phyloP scores from a whole-genome alignment of 129 eudicot genomes.

The Flaveria linearis region DNA sequence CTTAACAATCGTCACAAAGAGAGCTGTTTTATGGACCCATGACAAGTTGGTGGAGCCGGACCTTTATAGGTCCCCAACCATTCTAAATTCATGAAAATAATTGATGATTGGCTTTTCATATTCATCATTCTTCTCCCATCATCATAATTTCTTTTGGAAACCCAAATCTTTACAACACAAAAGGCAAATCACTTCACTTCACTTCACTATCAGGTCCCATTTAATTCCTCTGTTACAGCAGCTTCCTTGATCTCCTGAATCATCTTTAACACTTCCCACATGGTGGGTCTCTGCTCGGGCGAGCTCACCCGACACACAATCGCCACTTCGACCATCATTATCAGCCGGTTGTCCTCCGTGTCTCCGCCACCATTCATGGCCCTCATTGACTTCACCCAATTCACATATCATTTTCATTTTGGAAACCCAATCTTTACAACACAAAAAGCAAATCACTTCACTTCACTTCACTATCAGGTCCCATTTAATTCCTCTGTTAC shows the following conservation, averaged over 20 bases:
- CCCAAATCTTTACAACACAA: conserved; percentile 31
- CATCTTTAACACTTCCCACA: conserved; percentile 97
- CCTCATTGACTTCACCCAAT: conserved; percentile 65
- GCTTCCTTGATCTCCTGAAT: conserved; percentile 89
- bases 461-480: conserved; percentile 2
- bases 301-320: conserved; percentile 65
- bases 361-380: conserved; percentile 50
- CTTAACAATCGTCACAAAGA: too few species aligned
- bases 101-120: background rate
- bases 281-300: conserved; percentile 88
- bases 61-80: background rate
- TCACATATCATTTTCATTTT: too few species aligned
- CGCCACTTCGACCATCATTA: conserved; percentile 87
- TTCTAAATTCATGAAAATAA: conserved; percentile 2
- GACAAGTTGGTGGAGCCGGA: too few species aligned
- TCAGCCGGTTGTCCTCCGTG: conserved; percentile 51
- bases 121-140: background rate
- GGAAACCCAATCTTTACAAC: conserved; percentile 28
- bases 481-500: conserved; percentile 33
- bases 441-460: background rate
- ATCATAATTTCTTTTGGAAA: background rate
- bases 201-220: conserved; percentile 12
- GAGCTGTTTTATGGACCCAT: too few species aligned
- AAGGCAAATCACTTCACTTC: background rate
- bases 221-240: conserved; percentile 35